Percentiles rank a stretch among this genome's conserved stretches.
Evolutionary conservation across 208 protist species (phyloP).

Genomic region (Crithidia mellificae): DNA sequence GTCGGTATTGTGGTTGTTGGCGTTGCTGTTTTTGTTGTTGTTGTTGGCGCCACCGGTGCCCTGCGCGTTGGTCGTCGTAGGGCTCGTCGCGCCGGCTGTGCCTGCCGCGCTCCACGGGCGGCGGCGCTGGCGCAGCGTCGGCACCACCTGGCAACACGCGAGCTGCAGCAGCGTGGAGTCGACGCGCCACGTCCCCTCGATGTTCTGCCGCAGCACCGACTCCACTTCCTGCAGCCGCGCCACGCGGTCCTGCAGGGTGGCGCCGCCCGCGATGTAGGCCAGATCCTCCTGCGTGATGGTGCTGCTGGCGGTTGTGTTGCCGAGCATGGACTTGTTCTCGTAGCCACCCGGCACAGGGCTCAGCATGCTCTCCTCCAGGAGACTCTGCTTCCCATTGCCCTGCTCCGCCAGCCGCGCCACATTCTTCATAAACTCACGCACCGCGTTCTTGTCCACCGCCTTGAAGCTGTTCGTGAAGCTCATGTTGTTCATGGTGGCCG

Average conservation of each 20-base stretch:
- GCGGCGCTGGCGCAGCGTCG: constrained; percentile 64
- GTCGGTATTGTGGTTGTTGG: neutral
- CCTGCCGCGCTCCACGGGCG: constrained; percentile 24
- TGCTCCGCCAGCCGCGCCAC: constrained; percentile 44
- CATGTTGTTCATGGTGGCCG: constrained; percentile 43
- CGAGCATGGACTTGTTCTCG: constrained; percentile 1
- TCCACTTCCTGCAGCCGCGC: constrained; percentile 70
- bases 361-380: constrained; percentile 55
- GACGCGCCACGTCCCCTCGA: constrained; percentile 64
- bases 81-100: neutral
- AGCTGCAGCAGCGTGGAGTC: constrained; percentile 63
- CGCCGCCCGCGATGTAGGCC: constrained; percentile 54
- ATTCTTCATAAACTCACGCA: constrained; percentile 55
- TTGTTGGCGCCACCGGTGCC: neutral
- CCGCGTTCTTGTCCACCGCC: constrained; percentile 50
- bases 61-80: neutral
- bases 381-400: constrained; percentile 25
- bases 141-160: constrained; percentile 57
- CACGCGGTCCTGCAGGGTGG: constrained; percentile 39
- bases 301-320: neutral
- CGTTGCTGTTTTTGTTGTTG: neutral
- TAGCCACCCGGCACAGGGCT: neutral
- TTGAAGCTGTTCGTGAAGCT: constrained; percentile 77
- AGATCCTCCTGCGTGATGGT: constrained; percentile 37
- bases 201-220: constrained; percentile 50